These are phyloP conservation scores for Ochetophila trinervis DNA, from an alignment of 306 rosid genomes.

Conservation along the genomic window DNA sequence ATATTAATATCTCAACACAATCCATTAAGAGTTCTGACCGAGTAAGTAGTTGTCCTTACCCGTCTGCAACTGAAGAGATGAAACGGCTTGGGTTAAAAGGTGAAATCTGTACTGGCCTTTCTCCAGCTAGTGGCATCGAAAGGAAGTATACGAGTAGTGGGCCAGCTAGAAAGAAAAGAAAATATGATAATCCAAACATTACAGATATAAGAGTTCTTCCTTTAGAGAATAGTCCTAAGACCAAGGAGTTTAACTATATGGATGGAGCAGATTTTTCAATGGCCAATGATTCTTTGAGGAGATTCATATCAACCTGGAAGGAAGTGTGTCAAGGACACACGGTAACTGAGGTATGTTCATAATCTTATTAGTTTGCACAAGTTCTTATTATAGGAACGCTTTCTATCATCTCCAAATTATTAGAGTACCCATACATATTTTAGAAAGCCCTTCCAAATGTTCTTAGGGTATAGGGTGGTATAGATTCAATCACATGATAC, in stretches of 20 bases:
- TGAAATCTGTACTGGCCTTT: constrained; percentile 27
- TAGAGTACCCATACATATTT: too few relatives aligned
- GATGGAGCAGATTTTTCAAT: constrained; percentile 37
- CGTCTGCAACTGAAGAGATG: constrained; percentile 79
- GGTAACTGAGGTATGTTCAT: constrained; percentile 52
- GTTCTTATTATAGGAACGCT: not conserved
- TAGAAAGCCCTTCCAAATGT: too few relatives aligned
- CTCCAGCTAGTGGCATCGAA: constrained; percentile 35
- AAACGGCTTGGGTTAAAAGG: constrained; percentile 55
- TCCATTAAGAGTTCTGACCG: constrained; percentile 47
- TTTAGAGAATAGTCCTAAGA: constrained; percentile 13
- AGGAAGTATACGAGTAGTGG: constrained; percentile 27
- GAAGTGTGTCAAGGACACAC: constrained; percentile 51
- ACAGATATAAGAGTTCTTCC: constrained; percentile 20
- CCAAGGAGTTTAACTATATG: constrained; percentile 10
- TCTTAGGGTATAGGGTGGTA: too few relatives aligned
- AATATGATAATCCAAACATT: constrained; percentile 12
- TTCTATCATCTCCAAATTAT: not conserved
- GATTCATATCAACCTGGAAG: constrained; percentile 78
- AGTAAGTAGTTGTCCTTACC: constrained; percentile 82
- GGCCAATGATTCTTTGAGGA: constrained; percentile 41
- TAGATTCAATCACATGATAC: too few relatives aligned
- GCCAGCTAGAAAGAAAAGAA: constrained; percentile 38
- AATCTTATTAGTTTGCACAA: constrained; percentile 2
- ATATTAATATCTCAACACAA: constrained; percentile 36